These are phyloP conservation scores for Kewa caespitosa DNA, from an alignment of 179 eudicot genomes.

Conservation along the genomic window DNA sequence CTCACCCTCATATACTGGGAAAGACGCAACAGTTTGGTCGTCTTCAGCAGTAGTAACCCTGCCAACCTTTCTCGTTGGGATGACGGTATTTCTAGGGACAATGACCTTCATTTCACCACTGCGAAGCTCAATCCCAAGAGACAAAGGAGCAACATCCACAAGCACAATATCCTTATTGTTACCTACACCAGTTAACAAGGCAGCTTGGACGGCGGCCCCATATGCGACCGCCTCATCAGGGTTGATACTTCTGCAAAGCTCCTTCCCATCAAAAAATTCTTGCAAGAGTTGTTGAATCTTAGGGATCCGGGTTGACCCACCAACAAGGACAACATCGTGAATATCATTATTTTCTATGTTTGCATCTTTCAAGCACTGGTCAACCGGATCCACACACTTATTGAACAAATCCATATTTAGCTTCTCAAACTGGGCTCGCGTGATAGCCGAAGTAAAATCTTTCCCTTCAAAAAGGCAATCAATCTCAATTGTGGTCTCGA, in stretches of 20 bases:
- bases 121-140: conserved; percentile 19
- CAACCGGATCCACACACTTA: conserved; percentile 17
- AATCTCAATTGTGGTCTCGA: conserved; percentile 7
- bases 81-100: conserved; percentile 15
- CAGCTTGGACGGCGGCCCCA: conserved; percentile 28
- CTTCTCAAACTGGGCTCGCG: conserved; percentile 20
- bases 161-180: conserved; percentile 7
- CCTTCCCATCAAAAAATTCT: conserved; percentile 24
- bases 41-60: neutral
- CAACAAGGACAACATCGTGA: conserved; percentile 27
- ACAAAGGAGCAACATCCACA: conserved; percentile 23
- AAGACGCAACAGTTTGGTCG: neutral
- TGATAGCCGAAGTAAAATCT: conserved; percentile 15
- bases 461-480: conserved; percentile 20
- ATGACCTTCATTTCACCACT: conserved; percentile 9
- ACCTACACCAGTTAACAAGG: conserved; percentile 1
- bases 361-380: conserved; percentile 19
- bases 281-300: conserved; percentile 21
- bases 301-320: conserved; percentile 26
- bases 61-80: conserved; percentile 3
- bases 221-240: conserved; percentile 27
- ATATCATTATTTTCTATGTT: conserved; percentile 1
- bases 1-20: conserved; percentile 13
- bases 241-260: conserved; percentile 14
- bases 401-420: conserved; percentile 9